phyloP scores from a whole-genome alignment of 176 grass and related monocot genomes.

The Stipa capillata region DNA sequence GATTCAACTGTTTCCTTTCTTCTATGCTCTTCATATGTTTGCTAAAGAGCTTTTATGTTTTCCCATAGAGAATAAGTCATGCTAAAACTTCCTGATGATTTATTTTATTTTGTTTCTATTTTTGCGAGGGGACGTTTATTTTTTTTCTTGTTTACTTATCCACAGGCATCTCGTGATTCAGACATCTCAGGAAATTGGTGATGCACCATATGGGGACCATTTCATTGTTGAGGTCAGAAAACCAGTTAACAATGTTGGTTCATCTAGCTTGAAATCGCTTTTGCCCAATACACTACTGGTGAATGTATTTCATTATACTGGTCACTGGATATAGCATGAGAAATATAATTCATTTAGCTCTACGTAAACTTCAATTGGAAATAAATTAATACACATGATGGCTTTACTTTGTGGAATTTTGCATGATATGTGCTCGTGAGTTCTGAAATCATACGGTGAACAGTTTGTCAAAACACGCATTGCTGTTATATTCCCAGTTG shows the following conservation, averaged over 20 bases:
- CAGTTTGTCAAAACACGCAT: background rate
- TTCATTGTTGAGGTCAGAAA: slow-evolving; percentile 83
- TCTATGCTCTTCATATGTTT: background rate
- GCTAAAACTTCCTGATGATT: slow-evolving; percentile 8
- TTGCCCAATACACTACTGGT: background rate
- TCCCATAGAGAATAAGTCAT: slow-evolving; percentile 1
- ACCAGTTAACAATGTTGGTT: slow-evolving; percentile 14
- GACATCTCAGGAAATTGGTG: slow-evolving; percentile 73
- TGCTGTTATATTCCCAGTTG: background rate
- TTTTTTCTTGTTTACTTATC: slow-evolving; percentile 15
- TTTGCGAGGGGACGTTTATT: too few species aligned
- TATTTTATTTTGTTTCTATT: too few species aligned
- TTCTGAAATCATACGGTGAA: background rate
- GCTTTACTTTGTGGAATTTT: background rate
- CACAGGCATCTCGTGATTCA: slow-evolving; percentile 59
- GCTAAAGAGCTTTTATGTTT: background rate
- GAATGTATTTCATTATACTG: too few species aligned
- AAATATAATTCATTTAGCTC: background rate
- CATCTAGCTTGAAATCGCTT: background rate
- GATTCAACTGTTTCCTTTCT: too few species aligned
- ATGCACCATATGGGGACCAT: slow-evolving; percentile 84
- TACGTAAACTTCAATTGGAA: background rate
- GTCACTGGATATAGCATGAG: background rate
- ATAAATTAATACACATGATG: background rate
- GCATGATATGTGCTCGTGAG: background rate